Evolutionary conservation across 169 alveolate genomes (phyloP).

Genomic region (Cryptosporidium xiaoi): DNA sequence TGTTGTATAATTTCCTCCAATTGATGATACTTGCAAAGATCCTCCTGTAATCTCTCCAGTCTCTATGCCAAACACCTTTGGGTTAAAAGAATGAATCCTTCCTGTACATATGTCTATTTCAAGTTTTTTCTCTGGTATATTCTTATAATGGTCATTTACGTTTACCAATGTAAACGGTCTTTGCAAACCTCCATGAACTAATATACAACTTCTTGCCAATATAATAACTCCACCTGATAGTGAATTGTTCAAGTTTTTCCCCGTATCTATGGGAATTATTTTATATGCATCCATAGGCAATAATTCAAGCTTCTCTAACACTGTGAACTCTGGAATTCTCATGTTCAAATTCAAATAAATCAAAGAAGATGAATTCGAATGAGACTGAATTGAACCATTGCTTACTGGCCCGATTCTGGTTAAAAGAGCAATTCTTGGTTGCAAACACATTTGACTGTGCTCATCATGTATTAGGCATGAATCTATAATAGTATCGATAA

Average conservation of each 20-base stretch:
- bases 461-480: constrained; percentile 48
- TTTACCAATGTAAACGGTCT: constrained; percentile 48
- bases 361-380: constrained; percentile 38
- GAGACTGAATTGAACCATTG: constrained; percentile 67
- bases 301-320: constrained; percentile 51
- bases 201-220: constrained; percentile 11
- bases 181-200: constrained; percentile 29
- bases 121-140: constrained; percentile 46
- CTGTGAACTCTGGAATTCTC: constrained; percentile 31
- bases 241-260: constrained; percentile 1
- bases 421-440: constrained; percentile 42
- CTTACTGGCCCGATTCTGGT: constrained; percentile 64
- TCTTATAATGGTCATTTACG: constrained; percentile 25
- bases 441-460: constrained; percentile 4
- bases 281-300: constrained; percentile 61
- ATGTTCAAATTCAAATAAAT: constrained; percentile 43
- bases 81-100: constrained; percentile 28
- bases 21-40: no score
- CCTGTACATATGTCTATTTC: constrained; percentile 62
- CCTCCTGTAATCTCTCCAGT: constrained; percentile 1
- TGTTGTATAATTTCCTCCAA: not conserved
- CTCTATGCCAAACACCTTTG: constrained; percentile 40
- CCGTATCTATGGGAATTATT: constrained; percentile 30
- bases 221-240: constrained; percentile 56
- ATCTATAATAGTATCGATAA: constrained; percentile 51